A percentile compares a stretch with the other conserved stretches of the same genome.
These are phyloP conservation scores for Rhodomyrtus tomentosa DNA, from an alignment of 345 rosid species.

Conservation along the genomic window DNA sequence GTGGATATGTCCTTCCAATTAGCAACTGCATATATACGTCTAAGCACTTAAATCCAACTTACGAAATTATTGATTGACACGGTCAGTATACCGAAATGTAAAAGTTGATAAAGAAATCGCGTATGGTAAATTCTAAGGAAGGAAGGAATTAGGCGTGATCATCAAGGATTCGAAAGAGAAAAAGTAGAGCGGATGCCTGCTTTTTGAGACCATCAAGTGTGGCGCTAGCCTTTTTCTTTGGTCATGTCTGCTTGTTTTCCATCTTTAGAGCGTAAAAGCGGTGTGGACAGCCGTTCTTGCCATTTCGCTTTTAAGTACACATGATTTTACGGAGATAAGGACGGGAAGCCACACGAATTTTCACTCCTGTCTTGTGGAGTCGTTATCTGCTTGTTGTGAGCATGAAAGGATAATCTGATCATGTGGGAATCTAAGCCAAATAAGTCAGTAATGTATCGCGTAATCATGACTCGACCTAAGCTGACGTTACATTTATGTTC, in stretches of 20 bases:
- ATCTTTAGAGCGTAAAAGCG: neutral
- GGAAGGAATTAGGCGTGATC: neutral
- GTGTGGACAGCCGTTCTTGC: neutral
- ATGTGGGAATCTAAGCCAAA: neutral
- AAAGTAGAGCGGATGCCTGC: neutral
- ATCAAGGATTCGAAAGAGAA: neutral
- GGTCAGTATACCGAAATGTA: too few species aligned
- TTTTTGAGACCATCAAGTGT: neutral
- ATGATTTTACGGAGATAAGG: neutral
- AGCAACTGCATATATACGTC: too few species aligned
- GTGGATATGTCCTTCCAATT: too few species aligned
- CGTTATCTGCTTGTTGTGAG: neutral
- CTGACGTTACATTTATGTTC: neutral
- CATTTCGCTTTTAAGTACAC: neutral
- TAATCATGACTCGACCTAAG: neutral
- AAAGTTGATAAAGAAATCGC: too few species aligned
- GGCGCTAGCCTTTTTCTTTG: neutral
- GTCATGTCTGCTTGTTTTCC: neutral
- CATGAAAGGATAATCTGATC: neutral
- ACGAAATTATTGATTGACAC: too few species aligned
- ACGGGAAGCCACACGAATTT: neutral
- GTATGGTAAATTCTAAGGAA: neutral
- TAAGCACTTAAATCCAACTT: too few species aligned
- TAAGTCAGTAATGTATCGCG: neutral
- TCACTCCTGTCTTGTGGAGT: neutral